Percentiles rank a stretch among this genome's conserved stretches.
Evolutionary conservation across 2,329 filamentous ascomycete species (phyloP).

Genomic region (Knufia fluminis): DNA sequence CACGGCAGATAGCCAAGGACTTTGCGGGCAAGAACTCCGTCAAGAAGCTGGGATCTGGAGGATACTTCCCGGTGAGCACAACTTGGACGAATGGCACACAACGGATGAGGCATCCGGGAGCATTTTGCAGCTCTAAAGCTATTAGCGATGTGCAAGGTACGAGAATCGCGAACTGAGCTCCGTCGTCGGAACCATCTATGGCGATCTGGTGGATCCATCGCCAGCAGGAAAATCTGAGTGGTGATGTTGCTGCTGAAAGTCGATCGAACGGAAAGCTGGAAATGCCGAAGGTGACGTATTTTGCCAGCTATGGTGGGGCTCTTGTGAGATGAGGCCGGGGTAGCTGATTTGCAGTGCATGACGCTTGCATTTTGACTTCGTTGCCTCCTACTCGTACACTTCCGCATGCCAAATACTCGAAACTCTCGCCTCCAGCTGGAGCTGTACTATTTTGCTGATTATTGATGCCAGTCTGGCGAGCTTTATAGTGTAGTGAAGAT

Average conservation of each 20-base stretch:
- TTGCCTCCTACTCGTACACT: neutral
- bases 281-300: neutral
- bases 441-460: too few relatives aligned
- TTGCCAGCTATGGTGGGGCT: neutral
- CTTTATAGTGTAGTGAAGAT: too few relatives aligned
- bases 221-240: neutral
- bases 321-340: neutral
- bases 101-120: neutral
- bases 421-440: too few relatives aligned
- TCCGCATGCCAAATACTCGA: neutral
- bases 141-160: neutral
- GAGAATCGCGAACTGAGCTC: too few relatives aligned
- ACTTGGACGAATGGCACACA: neutral
- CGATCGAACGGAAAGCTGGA: neutral
- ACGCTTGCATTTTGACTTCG: neutral
- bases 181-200: neutral
- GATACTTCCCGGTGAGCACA: neutral
- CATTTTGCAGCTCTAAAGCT: neutral
- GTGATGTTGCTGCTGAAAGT: neutral
- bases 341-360: neutral
- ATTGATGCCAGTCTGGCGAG: too few relatives aligned
- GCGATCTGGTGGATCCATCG: neutral
- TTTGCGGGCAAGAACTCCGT: neutral
- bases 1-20: neutral
- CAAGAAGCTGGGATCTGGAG: neutral